Evolutionary conservation across 345 rosid genomes (phyloP), one percentile per base, ranked within the genome.

Genomic region (Citrus australasica): DNA sequence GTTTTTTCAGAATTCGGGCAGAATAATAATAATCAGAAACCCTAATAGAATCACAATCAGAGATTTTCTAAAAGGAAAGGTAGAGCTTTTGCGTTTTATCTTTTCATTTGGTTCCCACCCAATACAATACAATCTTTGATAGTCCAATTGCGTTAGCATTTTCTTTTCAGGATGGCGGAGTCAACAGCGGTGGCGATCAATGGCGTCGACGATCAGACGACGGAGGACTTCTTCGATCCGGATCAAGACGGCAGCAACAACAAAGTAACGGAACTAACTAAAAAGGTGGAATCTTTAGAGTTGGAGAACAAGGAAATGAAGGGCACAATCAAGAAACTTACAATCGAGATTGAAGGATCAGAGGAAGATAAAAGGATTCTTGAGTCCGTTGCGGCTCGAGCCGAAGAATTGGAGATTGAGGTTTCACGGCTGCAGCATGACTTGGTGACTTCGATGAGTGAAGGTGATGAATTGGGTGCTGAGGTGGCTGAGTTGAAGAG

Each of bases 371-470:
- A 83, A 81, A 87, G 53, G 78, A 83, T 81, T 27, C 66, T 93
- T 0, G 91, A 92, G 10, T 72, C 90, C 0, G 75, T 93, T 0
- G 78, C 88, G 4, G 67, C 79, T 5, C 85, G 97, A 78, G 92
- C 95, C 14, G 84, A 62, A n/a, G 92, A 90, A 76, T 87, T 93
- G 33, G 98, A 95, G 68, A 85, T 82, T 0, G 93, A 90, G 76
- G 90, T 85, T 22, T 62, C 86, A 2, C 84, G 88, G 87, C 89
- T 91, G 33, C 97, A 91, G 68, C 92, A 92, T 2, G 95, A 95
- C 71, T 73, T 91, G 80, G 78, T 86, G n/a, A 75, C 64, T 14
- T 83, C 91, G 1, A 85, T 87, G 87, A 84, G 60, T 14, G 93
- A 82, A 0, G 87, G 79, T 0, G 90, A 86, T 25, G 96, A 91